Base-by-base conservation (phyloP, 2,329 filamentous ascomycete species). In the Aspergillus brunneoviolaceus region DNA sequence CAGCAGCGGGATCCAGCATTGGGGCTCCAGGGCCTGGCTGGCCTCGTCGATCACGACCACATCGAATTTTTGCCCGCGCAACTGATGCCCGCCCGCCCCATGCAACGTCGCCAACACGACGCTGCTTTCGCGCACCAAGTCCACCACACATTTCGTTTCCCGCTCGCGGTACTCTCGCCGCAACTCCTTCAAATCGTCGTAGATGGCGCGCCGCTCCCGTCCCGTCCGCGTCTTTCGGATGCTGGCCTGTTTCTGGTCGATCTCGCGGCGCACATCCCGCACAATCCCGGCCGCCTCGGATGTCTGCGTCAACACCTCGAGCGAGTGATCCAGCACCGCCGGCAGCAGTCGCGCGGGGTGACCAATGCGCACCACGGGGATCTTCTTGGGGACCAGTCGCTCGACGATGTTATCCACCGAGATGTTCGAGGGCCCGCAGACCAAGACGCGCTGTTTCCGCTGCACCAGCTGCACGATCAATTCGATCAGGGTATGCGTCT, bases 321-420 rank as follows among this genome's bases (percentile, higher is more conserved):
- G 84, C 0, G 93, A 96, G 76, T 97, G 93, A 64, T 88, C 89
- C 35, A 98, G 76, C 0, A 99, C 92, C 0, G 91, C 92, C 0
- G 93, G 93, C 0, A 99, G 82, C 27, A 99, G 83, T 21, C 95
- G 88, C 1, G 95, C 95, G 0, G 95, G 95, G 75, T 99, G 95
- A 1, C 95, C 95, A 0, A 99, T 85, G 1, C 95, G 89, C 39
- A 98, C 85, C 69, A 98, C 92, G 0, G 92, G 89, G 1, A 97
- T 83, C 70, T 92, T 92, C 74, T 93, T 90, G 0, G 90, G 87
- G 2, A 92, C 87, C 1, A 98, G 84, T 7, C 95, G 87, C 77
- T 99, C 95, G 9, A 97, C 93, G 60, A 99, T 96, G 72, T 99
- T 99, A 82, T 99, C 95, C 1, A 99, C 95, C 0, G 92, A 95